These are phyloP conservation scores for Abortiporus biennis DNA, from an alignment of 1,284 basidiomycete genomes.

Conservation along the genomic window DNA sequence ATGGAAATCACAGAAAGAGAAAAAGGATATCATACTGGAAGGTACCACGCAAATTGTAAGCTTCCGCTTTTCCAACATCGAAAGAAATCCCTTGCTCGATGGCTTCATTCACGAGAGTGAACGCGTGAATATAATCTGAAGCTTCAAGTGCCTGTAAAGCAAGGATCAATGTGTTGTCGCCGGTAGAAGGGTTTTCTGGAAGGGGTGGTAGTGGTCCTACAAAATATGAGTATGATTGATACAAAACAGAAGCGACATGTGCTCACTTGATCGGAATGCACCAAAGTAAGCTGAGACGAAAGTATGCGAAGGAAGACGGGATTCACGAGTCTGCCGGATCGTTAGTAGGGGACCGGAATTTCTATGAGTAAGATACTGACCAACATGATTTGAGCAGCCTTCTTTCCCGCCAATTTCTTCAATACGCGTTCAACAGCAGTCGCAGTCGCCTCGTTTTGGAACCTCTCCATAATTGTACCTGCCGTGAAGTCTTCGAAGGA, in stretches of 20 bases:
- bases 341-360: slow-evolving; percentile 4
- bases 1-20: not conserved
- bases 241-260: not conserved
- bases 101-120: slow-evolving; percentile 80
- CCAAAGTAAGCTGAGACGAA: slow-evolving; percentile 97
- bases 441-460: slow-evolving; percentile 79
- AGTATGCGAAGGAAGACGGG: slow-evolving; percentile 83
- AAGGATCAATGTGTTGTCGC: slow-evolving; percentile 80
- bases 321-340: slow-evolving; percentile 60
- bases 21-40: slow-evolving; percentile 65
- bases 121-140: slow-evolving; percentile 82
- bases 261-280: slow-evolving; percentile 85
- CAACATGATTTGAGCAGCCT: slow-evolving; percentile 67
- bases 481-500: slow-evolving; percentile 86
- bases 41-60: slow-evolving; percentile 90
- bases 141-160: slow-evolving; percentile 84
- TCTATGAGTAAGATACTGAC: slow-evolving; percentile 29
- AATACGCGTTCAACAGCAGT: slow-evolving; percentile 88
- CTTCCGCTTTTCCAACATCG: slow-evolving; percentile 77
- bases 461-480: slow-evolving; percentile 90
- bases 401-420: slow-evolving; percentile 74
- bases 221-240: not conserved
- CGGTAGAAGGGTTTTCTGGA: slow-evolving; percentile 72
- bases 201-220: slow-evolving; percentile 66
- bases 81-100: slow-evolving; percentile 85